Evolutionary conservation across 1,284 basidiomycete genomes (phyloP).

Genomic region (Filobasidium uniguttulatum): DNA sequence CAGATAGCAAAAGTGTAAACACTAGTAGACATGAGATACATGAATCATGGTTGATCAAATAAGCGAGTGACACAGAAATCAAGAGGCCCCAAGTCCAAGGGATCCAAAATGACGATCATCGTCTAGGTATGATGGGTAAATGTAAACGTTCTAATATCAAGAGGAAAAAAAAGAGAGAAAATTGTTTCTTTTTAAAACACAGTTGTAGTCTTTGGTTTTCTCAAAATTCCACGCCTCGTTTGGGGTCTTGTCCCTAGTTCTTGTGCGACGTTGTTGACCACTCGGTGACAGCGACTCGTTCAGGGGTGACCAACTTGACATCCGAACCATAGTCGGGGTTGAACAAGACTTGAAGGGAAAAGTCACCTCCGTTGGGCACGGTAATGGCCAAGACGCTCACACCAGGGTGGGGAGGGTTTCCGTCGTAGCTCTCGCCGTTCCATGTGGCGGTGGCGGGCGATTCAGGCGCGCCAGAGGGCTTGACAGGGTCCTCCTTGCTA

Average conservation of each 20-base stretch:
- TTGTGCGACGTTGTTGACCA: conserved; percentile 67
- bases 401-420: conserved; percentile 52
- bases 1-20: no score
- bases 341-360: conserved; percentile 65
- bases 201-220: no score
- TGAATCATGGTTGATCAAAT: no score
- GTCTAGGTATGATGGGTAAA: no score
- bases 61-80: no score
- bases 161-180: no score
- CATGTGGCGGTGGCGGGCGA: conserved; percentile 39
- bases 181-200: no score
- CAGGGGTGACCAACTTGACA: conserved; percentile 52
- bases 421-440: conserved; percentile 26
- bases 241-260: conserved; percentile 6
- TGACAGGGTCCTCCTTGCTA: conserved; percentile 31
- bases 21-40: no score
- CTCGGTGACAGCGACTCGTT: conserved; percentile 48
- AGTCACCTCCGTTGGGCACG: conserved; percentile 49
- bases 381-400: conserved; percentile 68
- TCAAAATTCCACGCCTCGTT: no score
- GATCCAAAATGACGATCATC: no score
- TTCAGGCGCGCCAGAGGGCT: conserved; percentile 50
- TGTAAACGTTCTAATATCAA: no score
- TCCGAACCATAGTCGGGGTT: conserved; percentile 68
- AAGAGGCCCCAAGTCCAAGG: no score